These are phyloP conservation scores for Candida loeiensis DNA, from an alignment of 805 yeast species.

Conservation along the genomic window DNA sequence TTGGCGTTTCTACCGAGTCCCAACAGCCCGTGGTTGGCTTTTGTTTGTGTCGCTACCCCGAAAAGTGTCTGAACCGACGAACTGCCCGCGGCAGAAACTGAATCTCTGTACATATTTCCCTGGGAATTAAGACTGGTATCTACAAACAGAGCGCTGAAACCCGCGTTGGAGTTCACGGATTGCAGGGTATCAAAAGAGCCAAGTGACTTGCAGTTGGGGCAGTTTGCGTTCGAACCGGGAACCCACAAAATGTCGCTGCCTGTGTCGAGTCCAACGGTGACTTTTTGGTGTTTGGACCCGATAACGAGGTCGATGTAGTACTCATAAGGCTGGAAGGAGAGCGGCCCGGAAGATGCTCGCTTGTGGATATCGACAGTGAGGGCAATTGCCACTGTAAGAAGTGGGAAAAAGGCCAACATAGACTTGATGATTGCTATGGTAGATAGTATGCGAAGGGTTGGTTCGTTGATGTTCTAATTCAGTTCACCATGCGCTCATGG, in stretches of 20 bases:
- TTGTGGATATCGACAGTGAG: not conserved
- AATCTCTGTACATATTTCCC: conserved; percentile 3
- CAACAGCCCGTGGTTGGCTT: conserved; percentile 4
- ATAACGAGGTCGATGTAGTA: conserved; percentile 5
- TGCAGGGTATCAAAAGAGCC: conserved; percentile 9
- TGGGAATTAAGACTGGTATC: conserved; percentile 1
- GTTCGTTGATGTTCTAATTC: too few relatives aligned
- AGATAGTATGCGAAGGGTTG: too few relatives aligned
- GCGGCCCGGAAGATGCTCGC: not conserved
- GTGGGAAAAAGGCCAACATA: not conserved
- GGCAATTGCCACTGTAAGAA: not conserved
- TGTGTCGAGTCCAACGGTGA: conserved; percentile 10
- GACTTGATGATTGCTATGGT: not conserved
- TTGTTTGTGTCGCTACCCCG: conserved; percentile 5
- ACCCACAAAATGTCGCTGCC: conserved; percentile 12
- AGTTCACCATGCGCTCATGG: too few relatives aligned
- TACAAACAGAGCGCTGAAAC: conserved; percentile 1
- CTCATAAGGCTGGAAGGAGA: not conserved
- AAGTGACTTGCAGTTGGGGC: conserved; percentile 1
- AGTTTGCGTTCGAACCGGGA: conserved; percentile 3
- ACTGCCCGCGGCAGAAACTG: conserved; percentile 4
- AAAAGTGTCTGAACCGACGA: conserved; percentile 3
- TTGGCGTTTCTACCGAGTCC: conserved; percentile 6
- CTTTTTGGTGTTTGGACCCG: conserved; percentile 10
- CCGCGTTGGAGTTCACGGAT: conserved; percentile 7